Percentiles rank a stretch among this genome's conserved stretches.
phyloP scores from a whole-genome alignment of 257 asterid genomes.

The Haberlea rhodopensis region DNA sequence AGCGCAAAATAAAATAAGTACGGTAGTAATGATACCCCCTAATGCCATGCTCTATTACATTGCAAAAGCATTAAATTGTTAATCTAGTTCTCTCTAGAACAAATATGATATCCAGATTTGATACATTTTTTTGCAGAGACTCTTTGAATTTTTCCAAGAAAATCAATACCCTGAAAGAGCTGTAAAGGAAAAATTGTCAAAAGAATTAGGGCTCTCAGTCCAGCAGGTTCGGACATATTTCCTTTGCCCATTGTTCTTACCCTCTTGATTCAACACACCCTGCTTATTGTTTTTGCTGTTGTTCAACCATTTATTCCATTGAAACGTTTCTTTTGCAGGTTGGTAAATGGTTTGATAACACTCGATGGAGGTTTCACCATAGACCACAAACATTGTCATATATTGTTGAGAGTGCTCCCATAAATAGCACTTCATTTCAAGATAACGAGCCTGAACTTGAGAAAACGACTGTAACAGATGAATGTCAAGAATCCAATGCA shows the following conservation, averaged over 20 bases:
- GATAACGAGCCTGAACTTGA: conserved; percentile 30
- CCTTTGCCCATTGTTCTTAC: not conserved
- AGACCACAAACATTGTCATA: conserved; percentile 39
- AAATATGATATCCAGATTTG: too few species aligned
- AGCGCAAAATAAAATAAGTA: too few species aligned
- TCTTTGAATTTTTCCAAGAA: conserved; percentile 59
- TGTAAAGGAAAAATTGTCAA: conserved; percentile 62
- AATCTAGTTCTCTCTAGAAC: not conserved
- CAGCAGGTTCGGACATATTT: not conserved
- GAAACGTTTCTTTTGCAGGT: not conserved
- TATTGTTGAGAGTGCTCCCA: conserved; percentile 29
- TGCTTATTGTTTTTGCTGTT: too few species aligned
- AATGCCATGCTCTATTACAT: not conserved
- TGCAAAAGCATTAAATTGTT: too few species aligned
- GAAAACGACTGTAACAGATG: conserved; percentile 21
- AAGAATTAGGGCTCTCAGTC: conserved; percentile 51
- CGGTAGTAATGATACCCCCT: too few species aligned
- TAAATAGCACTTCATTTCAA: not conserved
- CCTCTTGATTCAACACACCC: not conserved
- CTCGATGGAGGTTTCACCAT: conserved; percentile 80
- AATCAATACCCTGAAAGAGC: conserved; percentile 70
- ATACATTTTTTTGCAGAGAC: conserved; percentile 28
- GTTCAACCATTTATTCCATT: not conserved
- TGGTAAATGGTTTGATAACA: conserved; percentile 66
- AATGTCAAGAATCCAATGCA: conserved; percentile 22